These are phyloP conservation scores for Alternaria hordeiaustralica DNA, from an alignment of 2,329 filamentous ascomycete genomes.

Conservation along the genomic window DNA sequence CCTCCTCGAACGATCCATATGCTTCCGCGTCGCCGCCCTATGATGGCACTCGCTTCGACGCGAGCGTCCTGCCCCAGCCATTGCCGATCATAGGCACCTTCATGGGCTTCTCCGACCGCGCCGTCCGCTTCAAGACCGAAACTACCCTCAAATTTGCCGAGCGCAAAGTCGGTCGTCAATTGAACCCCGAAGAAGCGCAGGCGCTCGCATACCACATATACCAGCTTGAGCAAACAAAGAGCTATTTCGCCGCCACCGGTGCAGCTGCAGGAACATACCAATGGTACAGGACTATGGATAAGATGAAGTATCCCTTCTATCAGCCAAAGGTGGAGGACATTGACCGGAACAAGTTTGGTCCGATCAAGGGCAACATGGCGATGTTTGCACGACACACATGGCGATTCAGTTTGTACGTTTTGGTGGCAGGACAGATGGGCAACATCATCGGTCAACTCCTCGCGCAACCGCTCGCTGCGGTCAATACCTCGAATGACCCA, in stretches of 20 bases:
- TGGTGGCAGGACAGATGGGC: slow-evolving; percentile 41
- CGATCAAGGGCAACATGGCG: slow-evolving; percentile 44
- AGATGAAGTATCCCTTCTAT: slow-evolving; percentile 52
- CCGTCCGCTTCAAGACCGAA: slow-evolving; percentile 38
- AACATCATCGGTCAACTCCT: slow-evolving; percentile 43
- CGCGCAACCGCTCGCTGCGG: slow-evolving; percentile 42
- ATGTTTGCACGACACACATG: slow-evolving; percentile 32
- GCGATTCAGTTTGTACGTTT: slow-evolving; percentile 33
- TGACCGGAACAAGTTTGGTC: slow-evolving; percentile 49
- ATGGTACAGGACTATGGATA: slow-evolving; percentile 44
- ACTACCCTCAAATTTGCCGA: slow-evolving; percentile 42
- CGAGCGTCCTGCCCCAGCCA: slow-evolving; percentile 47
- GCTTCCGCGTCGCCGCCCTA: slow-evolving; percentile 25
- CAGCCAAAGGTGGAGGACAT: slow-evolving; percentile 49
- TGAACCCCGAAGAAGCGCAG: slow-evolving; percentile 52
- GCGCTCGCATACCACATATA: slow-evolving; percentile 51
- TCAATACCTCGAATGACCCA: slow-evolving; percentile 48
- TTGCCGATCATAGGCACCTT: slow-evolving; percentile 43
- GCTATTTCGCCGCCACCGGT: slow-evolving; percentile 49
- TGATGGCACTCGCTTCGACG: slow-evolving; percentile 41
- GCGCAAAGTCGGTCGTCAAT: slow-evolving; percentile 45
- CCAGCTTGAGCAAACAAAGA: slow-evolving; percentile 46
- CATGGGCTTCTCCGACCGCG: slow-evolving; percentile 35
- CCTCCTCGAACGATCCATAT: slow-evolving; percentile 49
- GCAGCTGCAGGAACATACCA: slow-evolving; percentile 38